phyloP scores from a whole-genome alignment of 352 stramenopile species.

The Pythium aquatile region DNA sequence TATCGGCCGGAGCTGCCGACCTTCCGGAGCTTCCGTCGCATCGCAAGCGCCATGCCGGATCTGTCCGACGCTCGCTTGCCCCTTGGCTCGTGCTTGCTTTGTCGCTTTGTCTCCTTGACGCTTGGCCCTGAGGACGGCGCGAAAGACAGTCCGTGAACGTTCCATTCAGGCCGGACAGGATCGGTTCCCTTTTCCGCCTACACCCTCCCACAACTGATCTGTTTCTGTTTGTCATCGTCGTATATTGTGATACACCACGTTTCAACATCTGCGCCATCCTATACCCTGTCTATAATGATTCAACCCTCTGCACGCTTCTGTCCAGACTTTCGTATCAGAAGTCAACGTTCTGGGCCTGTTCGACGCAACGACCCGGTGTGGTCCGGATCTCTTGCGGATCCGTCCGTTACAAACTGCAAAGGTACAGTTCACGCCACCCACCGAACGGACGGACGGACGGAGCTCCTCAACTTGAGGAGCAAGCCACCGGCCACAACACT shows the following conservation, averaged over 20 bases:
- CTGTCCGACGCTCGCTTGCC: background rate
- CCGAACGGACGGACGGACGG: background rate
- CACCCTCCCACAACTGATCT: background rate
- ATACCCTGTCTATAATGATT: background rate
- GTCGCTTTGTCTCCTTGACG: too few species aligned
- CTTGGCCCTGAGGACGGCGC: background rate
- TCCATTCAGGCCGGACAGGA: background rate
- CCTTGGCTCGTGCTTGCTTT: too few species aligned
- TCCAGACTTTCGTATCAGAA: slow-evolving; percentile 1
- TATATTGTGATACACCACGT: background rate
- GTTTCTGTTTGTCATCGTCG: background rate
- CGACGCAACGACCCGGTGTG: background rate
- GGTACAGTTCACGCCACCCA: background rate
- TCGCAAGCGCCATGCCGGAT: background rate
- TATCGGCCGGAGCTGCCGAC: background rate
- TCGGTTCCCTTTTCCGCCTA: background rate
- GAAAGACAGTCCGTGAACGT: background rate
- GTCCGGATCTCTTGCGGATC: slow-evolving; percentile 1
- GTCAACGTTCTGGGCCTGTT: background rate
- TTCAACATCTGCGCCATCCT: background rate
- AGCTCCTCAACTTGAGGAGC: background rate
- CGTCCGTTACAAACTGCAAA: slow-evolving; percentile 5
- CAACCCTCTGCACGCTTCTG: background rate
- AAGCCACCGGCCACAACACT: background rate
- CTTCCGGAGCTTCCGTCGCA: background rate